Conservation (phyloP, 2,329 filamentous ascomycete species). For the Blastomyces parvus region DNA sequence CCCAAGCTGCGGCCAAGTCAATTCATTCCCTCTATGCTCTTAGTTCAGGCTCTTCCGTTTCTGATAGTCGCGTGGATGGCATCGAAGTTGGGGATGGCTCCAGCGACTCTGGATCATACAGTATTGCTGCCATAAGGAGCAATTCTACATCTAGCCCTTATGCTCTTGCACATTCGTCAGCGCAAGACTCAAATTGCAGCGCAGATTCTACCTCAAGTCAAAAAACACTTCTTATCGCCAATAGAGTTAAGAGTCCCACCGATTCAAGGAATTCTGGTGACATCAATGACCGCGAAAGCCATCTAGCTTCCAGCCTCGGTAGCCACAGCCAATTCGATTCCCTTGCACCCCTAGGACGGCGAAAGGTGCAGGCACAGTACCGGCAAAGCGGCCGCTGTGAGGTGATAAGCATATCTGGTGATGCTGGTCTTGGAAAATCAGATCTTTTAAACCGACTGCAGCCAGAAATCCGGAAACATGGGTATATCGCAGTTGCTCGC, state of each 20-base stretch:
- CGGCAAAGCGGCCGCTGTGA: constrained; percentile 49
- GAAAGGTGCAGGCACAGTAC: constrained; percentile 40
- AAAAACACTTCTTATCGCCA: constrained; percentile 20
- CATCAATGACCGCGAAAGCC: constrained; percentile 32
- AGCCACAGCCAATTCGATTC: constrained; percentile 11
- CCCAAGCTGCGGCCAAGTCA: constrained; percentile 25
- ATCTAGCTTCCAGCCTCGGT: constrained; percentile 25
- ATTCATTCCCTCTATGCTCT: constrained; percentile 39
- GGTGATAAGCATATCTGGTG: constrained; percentile 49
- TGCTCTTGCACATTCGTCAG: constrained; percentile 20
- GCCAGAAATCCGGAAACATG: constrained; percentile 46
- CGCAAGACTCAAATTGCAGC: constrained; percentile 29
- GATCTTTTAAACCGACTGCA: constrained; percentile 51
- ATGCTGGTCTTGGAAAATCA: constrained; percentile 52
- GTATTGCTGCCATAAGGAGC: constrained; percentile 28
- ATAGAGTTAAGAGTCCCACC: constrained; percentile 29
- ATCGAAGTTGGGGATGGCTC: constrained; percentile 45
- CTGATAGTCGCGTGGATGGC: constrained; percentile 42
- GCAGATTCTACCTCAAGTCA: constrained; percentile 29
- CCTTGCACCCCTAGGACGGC: constrained; percentile 23
- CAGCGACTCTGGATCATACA: constrained; percentile 44
- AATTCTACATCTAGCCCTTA: constrained; percentile 21
- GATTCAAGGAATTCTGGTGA: constrained; percentile 31
- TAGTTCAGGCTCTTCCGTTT: constrained; percentile 46
- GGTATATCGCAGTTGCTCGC: constrained; percentile 52